These are phyloP conservation scores for Trifolium subterraneum DNA, from an alignment of 306 rosid species.

Conservation along the genomic window DNA sequence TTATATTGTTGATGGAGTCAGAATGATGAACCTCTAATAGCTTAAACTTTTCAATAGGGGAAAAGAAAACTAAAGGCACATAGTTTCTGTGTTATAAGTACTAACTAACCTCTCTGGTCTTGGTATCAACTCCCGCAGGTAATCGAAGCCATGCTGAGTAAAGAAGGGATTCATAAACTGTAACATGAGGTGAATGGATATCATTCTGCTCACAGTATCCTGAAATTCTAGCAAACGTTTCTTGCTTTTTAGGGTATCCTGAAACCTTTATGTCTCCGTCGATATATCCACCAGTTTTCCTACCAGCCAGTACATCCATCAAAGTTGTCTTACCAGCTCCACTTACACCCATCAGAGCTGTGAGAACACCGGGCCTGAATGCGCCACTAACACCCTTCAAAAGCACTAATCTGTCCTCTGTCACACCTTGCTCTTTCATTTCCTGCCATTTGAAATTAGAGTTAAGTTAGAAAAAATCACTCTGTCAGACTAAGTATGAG, in stretches of 20 bases:
- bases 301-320: slow-evolving; percentile 76
- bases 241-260: slow-evolving; percentile 71
- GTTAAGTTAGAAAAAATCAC: background rate
- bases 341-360: slow-evolving; percentile 78
- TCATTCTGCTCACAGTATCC: slow-evolving; percentile 78
- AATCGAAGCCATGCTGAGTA: slow-evolving; percentile 74
- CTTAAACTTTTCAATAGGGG: background rate
- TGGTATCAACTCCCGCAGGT: slow-evolving; percentile 47
- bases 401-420: slow-evolving; percentile 57
- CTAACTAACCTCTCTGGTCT: slow-evolving; percentile 49
- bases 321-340: slow-evolving; percentile 80
- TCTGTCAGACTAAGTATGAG: background rate
- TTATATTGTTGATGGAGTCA: slow-evolving; percentile 7
- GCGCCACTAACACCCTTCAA: slow-evolving; percentile 69
- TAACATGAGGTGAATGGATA: slow-evolving; percentile 77
- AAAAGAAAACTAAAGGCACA: background rate
- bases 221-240: slow-evolving; percentile 63
- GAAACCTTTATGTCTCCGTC: slow-evolving; percentile 64
- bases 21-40: slow-evolving; percentile 16
- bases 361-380: slow-evolving; percentile 73
- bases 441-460: slow-evolving; percentile 47
- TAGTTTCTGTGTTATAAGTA: background rate
- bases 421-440: slow-evolving; percentile 63
- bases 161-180: slow-evolving; percentile 64
- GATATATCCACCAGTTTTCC: slow-evolving; percentile 76